Base-by-base conservation (phyloP, 140 eudicot genomes). In the Oenanthe javanica region DNA sequence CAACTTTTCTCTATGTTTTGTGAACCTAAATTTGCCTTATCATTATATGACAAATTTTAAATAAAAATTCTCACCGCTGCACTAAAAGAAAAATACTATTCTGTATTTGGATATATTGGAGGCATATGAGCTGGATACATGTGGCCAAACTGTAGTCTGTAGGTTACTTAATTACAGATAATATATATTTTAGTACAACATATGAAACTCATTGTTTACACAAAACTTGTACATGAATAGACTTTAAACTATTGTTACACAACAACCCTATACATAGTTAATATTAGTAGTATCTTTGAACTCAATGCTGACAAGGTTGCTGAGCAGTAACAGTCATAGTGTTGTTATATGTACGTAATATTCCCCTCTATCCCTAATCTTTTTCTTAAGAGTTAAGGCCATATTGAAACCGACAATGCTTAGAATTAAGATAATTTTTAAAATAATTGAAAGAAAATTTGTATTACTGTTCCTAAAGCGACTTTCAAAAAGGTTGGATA, bases 71-170 rank as follows among this genome's bases (percentile, higher is more conserved):
- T 75, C 79, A 75, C 78, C 78, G 59, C 15, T 46, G 21, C 57
- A 23, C 23, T 52, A 14, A 52, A 52, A 13, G 42, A 42, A 47
- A n/a, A 25, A 45, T 46, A 74, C 6, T 2, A 74, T 47, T 42
- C 1, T 47, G 42, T 74, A 8, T 47, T 21, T 74, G 23, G 7
- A 13, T 74, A 45, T 21, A 23, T 75, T 14, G 40, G 14, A 75
- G 7, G 79, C 45, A 50, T 27, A 13, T 75, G 79, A 75, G 79
- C 79, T 75, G 79, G 79, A 75, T 75, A 50, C 79, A 75, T 50
- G 64, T 75, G 79, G 79, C 63, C 64, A 75, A 75, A 75, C 64
- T 48, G 79, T 49, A 75, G 46, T 43, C 2, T 43, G 46, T 4
- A 43, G 6, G 6, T 43, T 3, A 43, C 27, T 46, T 47, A 74